Base-by-base conservation (phyloP, 306 rosid genomes). In the Begonia loranthoides region DNA sequence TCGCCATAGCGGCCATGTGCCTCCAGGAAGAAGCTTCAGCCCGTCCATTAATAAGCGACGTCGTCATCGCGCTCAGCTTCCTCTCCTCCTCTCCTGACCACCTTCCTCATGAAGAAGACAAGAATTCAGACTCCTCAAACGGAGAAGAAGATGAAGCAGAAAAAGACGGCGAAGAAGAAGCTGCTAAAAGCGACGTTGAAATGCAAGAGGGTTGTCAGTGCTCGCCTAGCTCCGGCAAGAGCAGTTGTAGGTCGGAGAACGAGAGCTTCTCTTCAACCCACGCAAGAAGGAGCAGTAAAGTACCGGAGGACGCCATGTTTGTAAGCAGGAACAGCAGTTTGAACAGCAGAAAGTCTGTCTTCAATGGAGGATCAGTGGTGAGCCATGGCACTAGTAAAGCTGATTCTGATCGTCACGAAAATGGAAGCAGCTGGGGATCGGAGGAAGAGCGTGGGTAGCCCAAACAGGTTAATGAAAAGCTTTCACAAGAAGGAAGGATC, bases 1-100 rank as follows among this genome's bases (percentile, higher is more conserved):
- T 89, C 15, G 97, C 95, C 51, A 73, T 84, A 16, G 84, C 95
- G 15, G 87, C 97, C 34, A 89, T 89, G 97, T 89, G 95, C 62
- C 66, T 89, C 54, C 97, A 89, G 65, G 95, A 89, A 57, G 95
- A 89, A 77, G 54, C 84, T 43, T 69, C 69, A 41, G 97, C 77
- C 0, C 87, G 97, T 51, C 97, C 97, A 46, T 66, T 89, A 56
- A 89, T 89, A 76, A 76, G 78, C 52, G 97, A 89, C 52, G 85
- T 82, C 49, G 87, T 84, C 21, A 66, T 73, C 12, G 82, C 97
- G 50, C 70, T 89, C 8, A 82, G 94, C 57, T 89, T 84, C 58
- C 94, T 84, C 60, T 71, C 83, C 10, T 64, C 73, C 1, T 9
- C 59, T 13, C 53, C 60, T 9, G 12, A 41, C 47, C 14, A 10